Conservation (phyloP, 441 rosid genomes). For the Adansonia gregorii region DNA sequence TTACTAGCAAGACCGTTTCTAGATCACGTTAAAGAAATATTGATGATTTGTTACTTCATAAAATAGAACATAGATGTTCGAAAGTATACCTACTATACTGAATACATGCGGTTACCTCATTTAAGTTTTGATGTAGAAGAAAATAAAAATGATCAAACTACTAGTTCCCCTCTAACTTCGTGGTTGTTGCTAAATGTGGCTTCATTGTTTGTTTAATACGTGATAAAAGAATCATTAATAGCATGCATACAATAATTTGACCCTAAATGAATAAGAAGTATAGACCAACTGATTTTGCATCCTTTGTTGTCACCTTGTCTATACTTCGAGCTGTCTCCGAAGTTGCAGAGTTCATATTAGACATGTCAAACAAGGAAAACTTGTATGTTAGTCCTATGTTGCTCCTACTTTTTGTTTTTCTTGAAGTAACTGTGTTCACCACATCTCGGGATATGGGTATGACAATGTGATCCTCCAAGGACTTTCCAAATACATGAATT, state of each 20-base stretch:
- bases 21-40: background rate
- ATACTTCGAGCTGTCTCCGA: background rate
- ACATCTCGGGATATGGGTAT: no score
- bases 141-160: background rate
- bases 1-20: background rate
- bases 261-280: background rate
- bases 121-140: background rate
- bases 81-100: background rate
- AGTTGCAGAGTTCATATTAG: background rate
- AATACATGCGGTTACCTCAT: background rate
- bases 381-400: background rate
- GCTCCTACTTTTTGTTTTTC: no score
- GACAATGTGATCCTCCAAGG: no score
- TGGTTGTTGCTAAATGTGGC: background rate
- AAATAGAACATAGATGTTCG: background rate
- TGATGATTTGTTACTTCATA: background rate
- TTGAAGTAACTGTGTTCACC: no score
- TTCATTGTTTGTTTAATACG: background rate
- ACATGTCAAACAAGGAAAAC: background rate
- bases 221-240: background rate
- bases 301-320: conserved; percentile 1
- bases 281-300: background rate
- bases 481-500: no score
- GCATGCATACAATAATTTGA: background rate
- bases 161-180: background rate